These are phyloP conservation scores for Priceomyces medius DNA, from an alignment of 805 yeast species.

Conservation along the genomic window DNA sequence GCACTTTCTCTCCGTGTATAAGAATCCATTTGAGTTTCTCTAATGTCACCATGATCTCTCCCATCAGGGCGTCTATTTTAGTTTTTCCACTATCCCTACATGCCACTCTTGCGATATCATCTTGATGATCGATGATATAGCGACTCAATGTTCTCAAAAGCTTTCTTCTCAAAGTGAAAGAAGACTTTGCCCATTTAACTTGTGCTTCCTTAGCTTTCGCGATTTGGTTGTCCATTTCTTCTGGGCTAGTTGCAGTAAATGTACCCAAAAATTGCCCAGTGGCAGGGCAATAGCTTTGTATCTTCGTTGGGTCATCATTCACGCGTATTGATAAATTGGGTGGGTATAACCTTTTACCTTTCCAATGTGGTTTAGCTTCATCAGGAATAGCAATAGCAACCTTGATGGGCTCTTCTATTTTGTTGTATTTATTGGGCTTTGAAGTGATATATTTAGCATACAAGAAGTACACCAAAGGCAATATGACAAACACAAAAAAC, in stretches of 20 bases:
- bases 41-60: conserved; percentile 91
- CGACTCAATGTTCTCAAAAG: conserved; percentile 69
- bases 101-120: conserved; percentile 83
- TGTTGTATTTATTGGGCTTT: conserved; percentile 40
- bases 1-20: conserved; percentile 72
- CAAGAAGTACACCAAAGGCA: conserved; percentile 34
- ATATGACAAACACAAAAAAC: conserved; percentile 38
- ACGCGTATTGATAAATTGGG: conserved; percentile 52
- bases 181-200: conserved; percentile 46
- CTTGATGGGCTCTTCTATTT: conserved; percentile 44
- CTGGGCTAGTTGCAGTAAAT: conserved; percentile 58
- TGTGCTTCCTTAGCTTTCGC: conserved; percentile 56
- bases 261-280: conserved; percentile 87
- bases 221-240: conserved; percentile 70
- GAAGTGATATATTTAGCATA: conserved; percentile 37
- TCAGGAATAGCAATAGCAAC: conserved; percentile 62
- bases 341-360: conserved; percentile 74
- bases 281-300: conserved; percentile 93
- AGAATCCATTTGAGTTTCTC: conserved; percentile 92
- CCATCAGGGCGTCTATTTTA: conserved; percentile 93
- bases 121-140: conserved; percentile 78
- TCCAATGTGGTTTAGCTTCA: conserved; percentile 88
- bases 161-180: conserved; percentile 64
- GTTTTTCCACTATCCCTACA: conserved; percentile 97
- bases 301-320: conserved; percentile 60